phyloP scores from a whole-genome alignment of 305 asterid species.

The Plantago lanceolata region DNA sequence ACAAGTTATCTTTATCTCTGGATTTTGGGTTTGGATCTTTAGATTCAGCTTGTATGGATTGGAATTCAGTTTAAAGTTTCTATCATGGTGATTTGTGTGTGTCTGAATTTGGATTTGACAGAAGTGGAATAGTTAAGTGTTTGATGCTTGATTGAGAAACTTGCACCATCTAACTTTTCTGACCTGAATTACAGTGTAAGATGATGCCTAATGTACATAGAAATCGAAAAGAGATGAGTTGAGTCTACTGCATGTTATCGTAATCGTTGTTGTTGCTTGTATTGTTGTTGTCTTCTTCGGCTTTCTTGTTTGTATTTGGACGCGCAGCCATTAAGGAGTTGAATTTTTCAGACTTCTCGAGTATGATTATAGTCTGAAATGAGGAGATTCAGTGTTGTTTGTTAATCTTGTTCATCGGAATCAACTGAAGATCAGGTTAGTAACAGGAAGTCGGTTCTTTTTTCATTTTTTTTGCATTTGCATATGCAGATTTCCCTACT shows the following conservation, averaged over 20 bases:
- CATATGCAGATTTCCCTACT: no score
- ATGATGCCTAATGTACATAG: no score
- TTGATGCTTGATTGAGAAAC: neutral
- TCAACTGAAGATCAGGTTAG: no score
- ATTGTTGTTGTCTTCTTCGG: conserved; percentile 1
- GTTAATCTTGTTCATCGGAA: no score
- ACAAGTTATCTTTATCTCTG: conserved; percentile 6
- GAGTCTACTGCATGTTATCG: conserved; percentile 14
- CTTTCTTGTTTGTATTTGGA: conserved; percentile 26
- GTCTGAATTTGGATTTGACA: neutral
- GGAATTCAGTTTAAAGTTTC: neutral
- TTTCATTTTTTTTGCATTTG: no score
- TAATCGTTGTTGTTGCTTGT: conserved; percentile 15
- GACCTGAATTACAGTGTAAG: no score
- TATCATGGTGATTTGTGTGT: neutral
- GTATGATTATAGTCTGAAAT: conserved; percentile 56
- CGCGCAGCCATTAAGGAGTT: conserved; percentile 43
- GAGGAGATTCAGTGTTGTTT: neutral
- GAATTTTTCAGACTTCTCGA: conserved; percentile 65
- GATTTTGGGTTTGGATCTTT: conserved; percentile 5
- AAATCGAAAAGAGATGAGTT: neutral
- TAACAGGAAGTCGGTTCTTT: no score
- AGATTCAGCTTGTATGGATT: conserved; percentile 11
- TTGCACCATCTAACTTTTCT: neutral
- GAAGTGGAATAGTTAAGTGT: no score